phyloP scores from a whole-genome alignment of 129 eudicot species.

The Erigeron canadensis region DNA sequence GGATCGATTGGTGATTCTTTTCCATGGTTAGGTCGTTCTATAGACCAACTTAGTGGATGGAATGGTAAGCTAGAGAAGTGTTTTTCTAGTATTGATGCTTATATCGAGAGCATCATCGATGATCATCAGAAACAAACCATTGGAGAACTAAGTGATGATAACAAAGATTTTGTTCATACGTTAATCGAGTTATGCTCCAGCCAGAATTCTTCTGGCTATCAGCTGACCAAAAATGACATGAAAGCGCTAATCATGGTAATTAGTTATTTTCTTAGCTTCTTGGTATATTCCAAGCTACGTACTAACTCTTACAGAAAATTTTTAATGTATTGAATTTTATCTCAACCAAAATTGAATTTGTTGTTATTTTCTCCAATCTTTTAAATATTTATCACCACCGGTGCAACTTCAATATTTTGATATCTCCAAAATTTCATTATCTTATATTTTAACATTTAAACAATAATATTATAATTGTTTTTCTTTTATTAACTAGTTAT shows the following conservation, averaged over 20 bases:
- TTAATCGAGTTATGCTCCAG: not conserved
- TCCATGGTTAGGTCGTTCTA: not conserved
- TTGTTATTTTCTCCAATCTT: no score
- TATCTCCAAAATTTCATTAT: no score
- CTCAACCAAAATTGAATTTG: no score
- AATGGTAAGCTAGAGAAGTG: slow-evolving; percentile 7
- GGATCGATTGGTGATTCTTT: slow-evolving; percentile 16
- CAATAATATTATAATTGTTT: no score
- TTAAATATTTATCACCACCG: no score
- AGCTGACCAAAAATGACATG: not conserved
- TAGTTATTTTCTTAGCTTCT: not conserved
- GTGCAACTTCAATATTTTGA: no score
- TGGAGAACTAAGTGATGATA: not conserved
- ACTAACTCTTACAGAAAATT: not conserved
- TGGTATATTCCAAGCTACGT: not conserved
- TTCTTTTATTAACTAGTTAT: no score
- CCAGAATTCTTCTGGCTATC: slow-evolving; percentile 1
- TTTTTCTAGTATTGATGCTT: slow-evolving; percentile 11
- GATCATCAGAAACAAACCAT: slow-evolving; percentile 8
- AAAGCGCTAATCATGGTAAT: slow-evolving; percentile 23
- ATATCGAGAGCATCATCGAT: slow-evolving; percentile 7
- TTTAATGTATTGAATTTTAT: not conserved
- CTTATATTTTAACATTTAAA: no score
- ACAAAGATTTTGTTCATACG: slow-evolving; percentile 17
- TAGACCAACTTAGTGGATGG: slow-evolving; percentile 4